These are phyloP conservation scores for Ailanthus altissimus DNA, from an alignment of 345 rosid genomes.

Conservation along the genomic window DNA sequence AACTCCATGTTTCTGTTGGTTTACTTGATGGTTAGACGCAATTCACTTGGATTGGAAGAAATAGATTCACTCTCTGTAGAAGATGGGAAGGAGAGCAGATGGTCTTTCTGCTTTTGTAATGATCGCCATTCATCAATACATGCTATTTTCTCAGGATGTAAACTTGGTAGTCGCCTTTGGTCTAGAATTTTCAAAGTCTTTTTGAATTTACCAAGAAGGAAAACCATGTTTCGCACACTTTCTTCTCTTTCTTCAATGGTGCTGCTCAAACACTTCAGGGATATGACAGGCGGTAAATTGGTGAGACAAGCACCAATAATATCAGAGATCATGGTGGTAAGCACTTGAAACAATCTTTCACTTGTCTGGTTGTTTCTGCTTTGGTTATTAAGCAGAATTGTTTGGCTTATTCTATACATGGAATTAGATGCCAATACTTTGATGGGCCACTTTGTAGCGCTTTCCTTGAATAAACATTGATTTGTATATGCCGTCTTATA, in stretches of 20 bases:
- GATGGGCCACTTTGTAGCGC: conserved; percentile 70
- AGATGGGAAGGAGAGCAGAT: conserved; percentile 3
- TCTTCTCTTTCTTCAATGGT: conserved; percentile 59
- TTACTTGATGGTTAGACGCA: conserved; percentile 34
- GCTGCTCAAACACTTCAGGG: conserved; percentile 53
- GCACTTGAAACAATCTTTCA: conserved; percentile 43
- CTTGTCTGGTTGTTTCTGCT: conserved; percentile 28
- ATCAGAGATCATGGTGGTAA: conserved; percentile 57
- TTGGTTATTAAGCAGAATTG: conserved; percentile 44
- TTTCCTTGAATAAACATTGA: conserved; percentile 38
- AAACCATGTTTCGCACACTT: conserved; percentile 51
- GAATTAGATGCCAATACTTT: conserved; percentile 72
- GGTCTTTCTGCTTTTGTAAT: conserved; percentile 30
- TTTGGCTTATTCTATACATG: conserved; percentile 71
- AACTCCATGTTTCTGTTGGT: conserved; percentile 3
- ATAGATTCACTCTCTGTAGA: conserved; percentile 21
- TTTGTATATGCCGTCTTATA: conserved; percentile 35
- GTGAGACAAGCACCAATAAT: conserved; percentile 77
- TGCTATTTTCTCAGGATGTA: conserved; percentile 47
- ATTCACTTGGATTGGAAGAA: conserved; percentile 24
- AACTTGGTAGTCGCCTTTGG: conserved; percentile 35
- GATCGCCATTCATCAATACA: conserved; percentile 69
- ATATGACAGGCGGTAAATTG: conserved; percentile 51
- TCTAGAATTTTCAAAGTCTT: conserved; percentile 55
- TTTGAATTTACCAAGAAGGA: conserved; percentile 61